Conservation (phyloP, 805 yeast genomes). For the Metschnikowia sp. region DNA sequence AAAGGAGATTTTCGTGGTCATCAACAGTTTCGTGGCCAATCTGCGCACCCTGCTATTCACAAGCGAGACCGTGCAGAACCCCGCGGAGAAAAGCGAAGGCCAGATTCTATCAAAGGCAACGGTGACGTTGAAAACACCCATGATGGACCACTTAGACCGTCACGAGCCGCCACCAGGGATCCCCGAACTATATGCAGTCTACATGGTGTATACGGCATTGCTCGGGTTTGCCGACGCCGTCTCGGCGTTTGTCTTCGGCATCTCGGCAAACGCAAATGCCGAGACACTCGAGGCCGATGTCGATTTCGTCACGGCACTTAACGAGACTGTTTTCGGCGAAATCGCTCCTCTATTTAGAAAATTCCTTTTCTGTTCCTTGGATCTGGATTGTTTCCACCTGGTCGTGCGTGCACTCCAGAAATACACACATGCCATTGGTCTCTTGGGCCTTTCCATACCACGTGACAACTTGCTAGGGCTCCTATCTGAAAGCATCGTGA, state of each 20-base stretch:
- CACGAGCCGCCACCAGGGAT: conserved; percentile 62
- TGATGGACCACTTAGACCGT: conserved; percentile 79
- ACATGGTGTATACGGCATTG: conserved; percentile 54
- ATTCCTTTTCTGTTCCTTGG: conserved; percentile 64
- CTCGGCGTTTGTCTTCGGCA: conserved; percentile 46
- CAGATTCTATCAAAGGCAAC: conserved; percentile 37
- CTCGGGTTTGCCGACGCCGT: conserved; percentile 66
- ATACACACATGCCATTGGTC: conserved; percentile 78
- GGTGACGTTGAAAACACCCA: conserved; percentile 50
- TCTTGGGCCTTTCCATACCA: conserved; percentile 53
- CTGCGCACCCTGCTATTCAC: conserved; percentile 23
- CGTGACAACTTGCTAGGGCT: conserved; percentile 49
- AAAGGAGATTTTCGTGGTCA: conserved; percentile 46
- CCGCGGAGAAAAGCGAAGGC: conserved; percentile 14
- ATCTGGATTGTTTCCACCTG: conserved; percentile 64
- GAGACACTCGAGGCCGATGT: conserved; percentile 29
- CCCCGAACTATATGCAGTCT: conserved; percentile 57
- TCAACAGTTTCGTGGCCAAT: conserved; percentile 24
- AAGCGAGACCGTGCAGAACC: conserved; percentile 19
- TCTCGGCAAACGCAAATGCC: conserved; percentile 30
- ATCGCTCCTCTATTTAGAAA: conserved; percentile 25
- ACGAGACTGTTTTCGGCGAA: conserved; percentile 27
- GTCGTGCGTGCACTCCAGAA: conserved; percentile 74
- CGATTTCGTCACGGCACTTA: conserved; percentile 33
- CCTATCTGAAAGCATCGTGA: conserved; percentile 36